Evolutionary conservation across 208 protist genomes (phyloP).

Genomic region (Naegleria fowleri): DNA sequence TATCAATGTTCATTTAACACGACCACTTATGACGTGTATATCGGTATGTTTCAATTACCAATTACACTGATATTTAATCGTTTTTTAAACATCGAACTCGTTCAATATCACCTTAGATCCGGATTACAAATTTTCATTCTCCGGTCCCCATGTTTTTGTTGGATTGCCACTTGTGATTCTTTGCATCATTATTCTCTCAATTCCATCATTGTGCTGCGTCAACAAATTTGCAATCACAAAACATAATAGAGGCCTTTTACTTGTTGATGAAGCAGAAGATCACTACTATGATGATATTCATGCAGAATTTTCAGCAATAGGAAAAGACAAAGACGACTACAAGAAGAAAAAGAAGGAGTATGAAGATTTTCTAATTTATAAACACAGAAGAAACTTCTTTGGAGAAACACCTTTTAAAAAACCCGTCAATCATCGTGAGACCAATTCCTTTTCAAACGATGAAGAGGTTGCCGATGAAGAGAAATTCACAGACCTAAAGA

Average conservation of each 20-base stretch:
- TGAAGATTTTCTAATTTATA: background rate
- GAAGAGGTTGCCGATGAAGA: background rate
- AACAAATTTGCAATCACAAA: background rate
- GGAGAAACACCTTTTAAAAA: background rate
- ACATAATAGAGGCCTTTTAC: background rate
- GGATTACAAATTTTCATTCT: background rate
- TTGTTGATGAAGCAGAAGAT: background rate
- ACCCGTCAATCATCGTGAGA: background rate
- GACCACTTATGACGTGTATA: background rate
- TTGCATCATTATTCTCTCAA: background rate
- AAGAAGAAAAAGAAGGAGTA: background rate
- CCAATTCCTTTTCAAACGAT: background rate
- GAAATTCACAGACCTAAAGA: background rate
- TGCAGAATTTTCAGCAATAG: too few relatives aligned
- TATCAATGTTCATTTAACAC: background rate
- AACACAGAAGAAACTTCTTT: background rate
- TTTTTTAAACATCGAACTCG: too few relatives aligned
- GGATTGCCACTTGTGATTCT: background rate
- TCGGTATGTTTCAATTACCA: background rate
- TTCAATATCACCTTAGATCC: background rate
- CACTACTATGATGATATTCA: background rate
- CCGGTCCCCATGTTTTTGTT: background rate
- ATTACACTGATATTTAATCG: too few relatives aligned
- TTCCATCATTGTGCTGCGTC: background rate
- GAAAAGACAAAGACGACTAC: background rate